These are phyloP conservation scores for Vigna radiata DNA, from an alignment of 306 rosid species.

Conservation along the genomic window DNA sequence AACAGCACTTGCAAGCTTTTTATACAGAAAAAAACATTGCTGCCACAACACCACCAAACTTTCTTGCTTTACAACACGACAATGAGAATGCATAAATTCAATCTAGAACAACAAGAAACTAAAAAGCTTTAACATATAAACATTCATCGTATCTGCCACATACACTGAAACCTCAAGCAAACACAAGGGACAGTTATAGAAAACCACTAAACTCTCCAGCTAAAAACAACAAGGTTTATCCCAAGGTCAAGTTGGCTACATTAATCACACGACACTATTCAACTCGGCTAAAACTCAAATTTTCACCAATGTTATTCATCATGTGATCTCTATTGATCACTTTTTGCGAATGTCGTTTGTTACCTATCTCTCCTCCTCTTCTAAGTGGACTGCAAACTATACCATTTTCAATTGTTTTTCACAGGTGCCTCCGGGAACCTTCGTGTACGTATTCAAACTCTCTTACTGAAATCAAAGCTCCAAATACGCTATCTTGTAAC, in stretches of 20 bases:
- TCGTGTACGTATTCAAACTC: neutral
- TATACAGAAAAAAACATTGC: slow-evolving; percentile 8
- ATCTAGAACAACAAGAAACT: slow-evolving; percentile 12
- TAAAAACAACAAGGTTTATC: neutral
- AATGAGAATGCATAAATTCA: neutral
- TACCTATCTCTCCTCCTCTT: neutral
- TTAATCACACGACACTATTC: neutral
- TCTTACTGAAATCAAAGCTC: neutral
- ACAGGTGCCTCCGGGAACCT: neutral
- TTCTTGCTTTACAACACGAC: neutral
- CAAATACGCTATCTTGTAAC: neutral
- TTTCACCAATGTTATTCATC: neutral
- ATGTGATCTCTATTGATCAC: neutral
- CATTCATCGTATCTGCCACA: neutral
- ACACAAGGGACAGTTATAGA: neutral
- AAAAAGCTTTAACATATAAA: neutral
- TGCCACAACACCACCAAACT: neutral
- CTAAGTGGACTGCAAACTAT: neutral
- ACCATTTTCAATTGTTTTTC: neutral
- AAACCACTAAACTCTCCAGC: slow-evolving; percentile 19
- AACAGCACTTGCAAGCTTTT: neutral
- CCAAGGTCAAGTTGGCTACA: neutral
- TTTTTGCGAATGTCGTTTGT: neutral
- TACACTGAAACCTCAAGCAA: neutral
- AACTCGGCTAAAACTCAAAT: neutral